Base-by-base conservation (phyloP, 192 early-diverging fungal genomes). In the Coemansia sp. region DNA sequence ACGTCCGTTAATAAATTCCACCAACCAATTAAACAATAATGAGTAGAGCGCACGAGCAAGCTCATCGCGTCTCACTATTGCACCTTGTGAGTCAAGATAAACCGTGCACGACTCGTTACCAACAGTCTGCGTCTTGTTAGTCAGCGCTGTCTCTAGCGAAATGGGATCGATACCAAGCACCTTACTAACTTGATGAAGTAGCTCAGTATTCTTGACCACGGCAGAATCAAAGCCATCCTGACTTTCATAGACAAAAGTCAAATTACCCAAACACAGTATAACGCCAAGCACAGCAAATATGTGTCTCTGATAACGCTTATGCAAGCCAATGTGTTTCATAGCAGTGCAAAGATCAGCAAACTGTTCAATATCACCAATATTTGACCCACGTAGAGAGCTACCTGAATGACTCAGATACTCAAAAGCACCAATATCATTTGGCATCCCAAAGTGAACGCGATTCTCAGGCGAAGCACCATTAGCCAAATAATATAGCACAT, bases 1-100 rank as follows among this genome's bases (percentile, higher is more conserved):
- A 19, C 89, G 86, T 21, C 84, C 84, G 84, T 98, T 98, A 76
- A 97, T 88, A 54, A 90, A 90, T 82, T 97, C 95, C 28, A 96
- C 90, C 16, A 98, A 70, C 89, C 94, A 97, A 25, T 83, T 85
- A 67, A 98, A 95, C 12, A 97, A 65, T 16, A 96, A 86, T 48
- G 87, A 88, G 73, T 96, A 98, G n/a, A 98, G 84, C 1, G 90
- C 86, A 56, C 84, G 83, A 0, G 92, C 87, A 2, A 98, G 83
- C 21, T 84, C 79, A 65, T 98, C 92, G 19, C 94, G 88, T 59
- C 94, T 93, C 59, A 85, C 75, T 7, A 73, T 52, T 0, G 96
- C 94, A 38, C 86, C 88, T 12, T 85, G 85, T 4, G 88, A 84
- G 58, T 94, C 89, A 48, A 98, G 74, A 56, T 94, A 91, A 4